phyloP scores from a whole-genome alignment of 2,329 filamentous ascomycete species.

The Clarireedia hainanense region DNA sequence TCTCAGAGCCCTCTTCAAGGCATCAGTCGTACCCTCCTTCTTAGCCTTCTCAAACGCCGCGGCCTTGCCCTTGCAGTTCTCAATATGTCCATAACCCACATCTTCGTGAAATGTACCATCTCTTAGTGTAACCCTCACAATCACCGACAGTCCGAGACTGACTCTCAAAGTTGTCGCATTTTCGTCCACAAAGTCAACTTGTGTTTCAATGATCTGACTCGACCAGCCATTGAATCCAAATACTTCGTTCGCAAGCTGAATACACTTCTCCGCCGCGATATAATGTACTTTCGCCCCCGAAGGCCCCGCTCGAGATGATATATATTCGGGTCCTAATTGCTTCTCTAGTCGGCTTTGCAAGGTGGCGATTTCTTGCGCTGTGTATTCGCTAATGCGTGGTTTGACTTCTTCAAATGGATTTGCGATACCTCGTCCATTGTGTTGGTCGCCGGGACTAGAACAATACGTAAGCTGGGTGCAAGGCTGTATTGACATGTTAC shows the following conservation, averaged over 20 bases:
- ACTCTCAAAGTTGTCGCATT: slow-evolving; percentile 69
- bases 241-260: slow-evolving; percentile 87
- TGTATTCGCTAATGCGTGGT: slow-evolving; percentile 69
- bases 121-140: slow-evolving; percentile 79
- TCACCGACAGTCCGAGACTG: slow-evolving; percentile 79
- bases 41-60: slow-evolving; percentile 97
- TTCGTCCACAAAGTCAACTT: slow-evolving; percentile 94
- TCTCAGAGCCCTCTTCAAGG: slow-evolving; percentile 76
- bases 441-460: slow-evolving; percentile 61
- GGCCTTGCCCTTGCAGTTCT: slow-evolving; percentile 92
- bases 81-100: slow-evolving; percentile 91
- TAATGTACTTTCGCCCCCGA: slow-evolving; percentile 86
- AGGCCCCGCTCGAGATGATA: slow-evolving; percentile 77
- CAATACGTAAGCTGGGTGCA: slow-evolving; percentile 9
- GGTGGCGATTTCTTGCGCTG: slow-evolving; percentile 82
- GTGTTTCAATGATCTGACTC: slow-evolving; percentile 86
- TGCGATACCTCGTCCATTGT: slow-evolving; percentile 40
- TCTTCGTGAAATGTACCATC: slow-evolving; percentile 98
- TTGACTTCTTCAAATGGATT: slow-evolving; percentile 78
- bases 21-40: slow-evolving; percentile 95
- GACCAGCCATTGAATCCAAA: slow-evolving; percentile 99
- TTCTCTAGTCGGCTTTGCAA: slow-evolving; percentile 82
- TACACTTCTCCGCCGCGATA: slow-evolving; percentile 92
- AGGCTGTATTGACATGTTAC: slow-evolving; percentile 13
- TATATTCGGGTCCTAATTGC: slow-evolving; percentile 91